phyloP scores from a whole-genome alignment of 2,329 filamentous ascomycete genomes.

The Aspergillus sp. region DNA sequence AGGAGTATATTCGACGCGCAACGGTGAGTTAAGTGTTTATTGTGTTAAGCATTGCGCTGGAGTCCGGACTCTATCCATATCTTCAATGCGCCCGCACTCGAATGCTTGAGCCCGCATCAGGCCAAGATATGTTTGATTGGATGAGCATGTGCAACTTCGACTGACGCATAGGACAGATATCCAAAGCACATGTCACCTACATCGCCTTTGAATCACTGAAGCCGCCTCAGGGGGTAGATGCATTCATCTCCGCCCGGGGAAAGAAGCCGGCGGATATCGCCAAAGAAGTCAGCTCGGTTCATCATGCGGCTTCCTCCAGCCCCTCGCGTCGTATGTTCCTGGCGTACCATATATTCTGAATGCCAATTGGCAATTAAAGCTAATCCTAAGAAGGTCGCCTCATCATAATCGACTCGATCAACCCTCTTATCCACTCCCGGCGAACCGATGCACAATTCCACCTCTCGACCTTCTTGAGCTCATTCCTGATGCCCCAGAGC shows the following conservation, averaged over 20 bases:
- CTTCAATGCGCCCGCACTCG: not conserved
- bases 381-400: slow-evolving; percentile 59
- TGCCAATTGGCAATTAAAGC: slow-evolving; percentile 2
- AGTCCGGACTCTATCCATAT: no score
- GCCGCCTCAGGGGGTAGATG: slow-evolving; percentile 63
- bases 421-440: slow-evolving; percentile 55
- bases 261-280: slow-evolving; percentile 58
- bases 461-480: slow-evolving; percentile 68
- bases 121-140: not conserved
- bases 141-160: not conserved
- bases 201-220: slow-evolving; percentile 74
- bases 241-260: slow-evolving; percentile 65
- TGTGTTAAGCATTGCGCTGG: not conserved
- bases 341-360: not conserved
- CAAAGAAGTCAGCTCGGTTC: slow-evolving; percentile 56
- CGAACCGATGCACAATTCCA: slow-evolving; percentile 52
- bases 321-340: slow-evolving; percentile 29
- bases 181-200: slow-evolving; percentile 70
- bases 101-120: not conserved
- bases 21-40: slow-evolving; percentile 54
- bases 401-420: slow-evolving; percentile 77
- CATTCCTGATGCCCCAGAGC: slow-evolving; percentile 59
- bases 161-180: slow-evolving; percentile 28
- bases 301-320: slow-evolving; percentile 19
- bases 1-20: slow-evolving; percentile 73